phyloP scores from a whole-genome alignment of 2,329 filamentous ascomycete species.

The Fusarium sp. region DNA sequence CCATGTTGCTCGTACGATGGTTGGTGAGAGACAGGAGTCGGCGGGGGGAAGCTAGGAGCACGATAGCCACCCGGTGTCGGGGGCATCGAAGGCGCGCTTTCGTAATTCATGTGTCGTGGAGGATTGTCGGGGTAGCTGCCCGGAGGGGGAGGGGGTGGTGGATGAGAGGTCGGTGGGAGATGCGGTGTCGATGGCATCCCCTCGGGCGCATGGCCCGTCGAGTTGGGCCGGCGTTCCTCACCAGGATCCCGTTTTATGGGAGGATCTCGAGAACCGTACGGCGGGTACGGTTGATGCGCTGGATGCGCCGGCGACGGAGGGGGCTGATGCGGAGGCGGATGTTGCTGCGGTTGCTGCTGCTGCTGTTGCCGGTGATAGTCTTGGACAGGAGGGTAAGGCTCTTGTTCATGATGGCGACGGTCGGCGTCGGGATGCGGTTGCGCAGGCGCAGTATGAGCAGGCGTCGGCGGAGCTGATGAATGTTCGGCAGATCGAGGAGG shows the following conservation, averaged over 20 bases:
- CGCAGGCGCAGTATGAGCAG: constrained; percentile 44
- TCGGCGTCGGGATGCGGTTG: constrained; percentile 55
- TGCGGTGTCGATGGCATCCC: constrained; percentile 46
- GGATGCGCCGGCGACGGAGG: constrained; percentile 53
- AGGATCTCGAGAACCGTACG: constrained; percentile 59
- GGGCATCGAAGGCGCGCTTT: constrained; percentile 56
- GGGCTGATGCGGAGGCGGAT: constrained; percentile 37
- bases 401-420: constrained; percentile 65
- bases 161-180: constrained; percentile 45
- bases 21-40: constrained; percentile 52
- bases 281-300: constrained; percentile 53
- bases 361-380: constrained; percentile 55
- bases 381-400: constrained; percentile 62
- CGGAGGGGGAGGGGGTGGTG: constrained; percentile 44
- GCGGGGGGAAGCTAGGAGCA: constrained; percentile 52
- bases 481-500: constrained; percentile 47
- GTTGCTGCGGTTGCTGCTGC: constrained; percentile 37
- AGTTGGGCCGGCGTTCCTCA: constrained; percentile 63
- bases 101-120: constrained; percentile 63
- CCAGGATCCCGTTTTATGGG: constrained; percentile 64
- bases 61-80: constrained; percentile 56
- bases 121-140: constrained; percentile 55
- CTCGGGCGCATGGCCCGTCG: constrained; percentile 56
- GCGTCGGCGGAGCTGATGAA: constrained; percentile 44
- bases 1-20: constrained; percentile 50